These are phyloP conservation scores for Kockovaella imperatae DNA, from an alignment of 768 basidiomycete species.

Conservation along the genomic window DNA sequence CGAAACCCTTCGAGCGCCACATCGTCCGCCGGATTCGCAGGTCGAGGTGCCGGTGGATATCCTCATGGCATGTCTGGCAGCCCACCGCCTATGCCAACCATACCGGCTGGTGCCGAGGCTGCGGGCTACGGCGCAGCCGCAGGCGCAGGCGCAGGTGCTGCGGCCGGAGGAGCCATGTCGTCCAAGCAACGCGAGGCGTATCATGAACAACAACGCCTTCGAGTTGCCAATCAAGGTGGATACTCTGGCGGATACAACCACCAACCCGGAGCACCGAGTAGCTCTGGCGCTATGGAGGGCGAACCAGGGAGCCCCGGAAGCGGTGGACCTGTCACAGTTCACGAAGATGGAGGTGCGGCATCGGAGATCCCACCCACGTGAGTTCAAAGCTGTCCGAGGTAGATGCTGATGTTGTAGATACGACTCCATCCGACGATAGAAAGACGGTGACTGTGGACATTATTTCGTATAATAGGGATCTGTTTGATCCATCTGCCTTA, in stretches of 20 bases:
- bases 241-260: not conserved
- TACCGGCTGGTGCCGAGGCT: constrained; percentile 5
- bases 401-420: constrained; percentile 13
- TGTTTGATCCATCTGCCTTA: no score
- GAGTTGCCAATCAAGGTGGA: constrained; percentile 21
- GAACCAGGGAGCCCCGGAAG: constrained; percentile 22
- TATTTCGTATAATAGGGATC: no score
- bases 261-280: constrained; percentile 1
- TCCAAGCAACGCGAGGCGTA: constrained; percentile 43
- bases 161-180: constrained; percentile 24
- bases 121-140: constrained; percentile 14
- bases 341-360: constrained; percentile 31
- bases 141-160: constrained; percentile 15
- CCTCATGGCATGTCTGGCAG: constrained; percentile 5
- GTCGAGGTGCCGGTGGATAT: constrained; percentile 27
- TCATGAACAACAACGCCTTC: constrained; percentile 30
- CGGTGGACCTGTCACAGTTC: constrained; percentile 19
- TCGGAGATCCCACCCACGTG: constrained; percentile 43
- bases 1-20: constrained; percentile 36
- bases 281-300: constrained; percentile 7
- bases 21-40: constrained; percentile 41
- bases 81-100: constrained; percentile 19
- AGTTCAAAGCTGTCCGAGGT: no score
- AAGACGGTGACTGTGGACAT: no score
- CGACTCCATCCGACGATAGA: constrained; percentile 20